phyloP scores from a whole-genome alignment of 208 protist genomes.

The Angomonas desouzai region DNA sequence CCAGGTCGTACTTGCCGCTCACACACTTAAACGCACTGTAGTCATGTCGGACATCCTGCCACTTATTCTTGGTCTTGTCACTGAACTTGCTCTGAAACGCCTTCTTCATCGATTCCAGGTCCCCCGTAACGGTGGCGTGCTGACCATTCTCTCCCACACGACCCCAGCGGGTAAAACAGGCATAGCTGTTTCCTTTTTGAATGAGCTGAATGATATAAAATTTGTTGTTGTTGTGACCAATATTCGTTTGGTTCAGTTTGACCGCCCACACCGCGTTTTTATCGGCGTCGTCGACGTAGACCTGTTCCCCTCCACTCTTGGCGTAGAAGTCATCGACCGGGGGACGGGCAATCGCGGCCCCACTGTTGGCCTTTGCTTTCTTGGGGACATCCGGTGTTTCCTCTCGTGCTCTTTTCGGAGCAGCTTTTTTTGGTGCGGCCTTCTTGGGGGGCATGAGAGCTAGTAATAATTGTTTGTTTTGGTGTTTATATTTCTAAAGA shows the following conservation, averaged over 20 bases:
- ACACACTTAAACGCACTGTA: slow-evolving; percentile 16
- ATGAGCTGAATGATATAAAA: slow-evolving; percentile 75
- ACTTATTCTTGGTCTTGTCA: slow-evolving; percentile 62
- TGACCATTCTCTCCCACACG: slow-evolving; percentile 56
- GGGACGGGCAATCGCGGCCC: slow-evolving; percentile 1
- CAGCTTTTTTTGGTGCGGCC: neutral
- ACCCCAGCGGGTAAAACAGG: slow-evolving; percentile 56
- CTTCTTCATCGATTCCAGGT: slow-evolving; percentile 21
- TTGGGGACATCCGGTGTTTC: neutral
- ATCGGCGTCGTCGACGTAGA: slow-evolving; percentile 6
- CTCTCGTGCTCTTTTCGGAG: neutral
- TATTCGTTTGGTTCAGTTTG: slow-evolving; percentile 84
- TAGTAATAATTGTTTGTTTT: too few relatives aligned
- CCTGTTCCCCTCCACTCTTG: slow-evolving; percentile 1
- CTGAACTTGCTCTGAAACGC: slow-evolving; percentile 59
- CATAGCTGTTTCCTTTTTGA: slow-evolving; percentile 25
- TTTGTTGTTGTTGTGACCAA: slow-evolving; percentile 28
- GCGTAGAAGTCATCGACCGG: slow-evolving; percentile 19
- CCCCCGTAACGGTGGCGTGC: slow-evolving; percentile 14
- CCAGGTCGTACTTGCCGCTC: slow-evolving; percentile 23
- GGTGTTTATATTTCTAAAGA: too few relatives aligned
- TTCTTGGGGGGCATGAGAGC: neutral
- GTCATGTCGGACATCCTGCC: slow-evolving; percentile 31
- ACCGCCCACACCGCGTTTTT: slow-evolving; percentile 18
- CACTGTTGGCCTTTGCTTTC: neutral